Evolutionary conservation across 179 eudicot genomes (phyloP), one percentile per base, ranked within the genome.

Genomic region (Patellifolia procumbens): DNA sequence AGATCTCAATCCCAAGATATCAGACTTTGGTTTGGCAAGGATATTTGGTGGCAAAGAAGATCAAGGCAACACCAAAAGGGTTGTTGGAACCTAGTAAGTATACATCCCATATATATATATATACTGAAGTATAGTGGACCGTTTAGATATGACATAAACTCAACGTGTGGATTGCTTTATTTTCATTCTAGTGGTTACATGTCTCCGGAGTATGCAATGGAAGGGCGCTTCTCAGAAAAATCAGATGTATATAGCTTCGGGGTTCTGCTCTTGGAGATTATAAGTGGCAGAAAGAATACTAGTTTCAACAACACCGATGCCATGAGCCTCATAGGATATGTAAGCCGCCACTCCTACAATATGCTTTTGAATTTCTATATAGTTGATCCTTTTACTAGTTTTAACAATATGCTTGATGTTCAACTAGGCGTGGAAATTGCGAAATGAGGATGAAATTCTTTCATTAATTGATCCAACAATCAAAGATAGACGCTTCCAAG

Each of bases 201-300:
- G 88, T 74, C 90, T 56, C 89, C 87, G 2, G 88, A 87, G 67
- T 87, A 89, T 79, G 91, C 88, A 72, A 85, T 86, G 76, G 72
- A 75, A 29, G 90, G 90, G 24, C 60, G 49, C 7, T 87, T 87
- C 53, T 89, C 89, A 0, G 85, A 82, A 62, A 89, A 89, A 74
- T 89, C 90, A 13, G 89, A 89, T 64, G 85, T 89, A 12, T 85
- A 68, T 68, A 84, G 88, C 72, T 63, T 20, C 76, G 91, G 91
- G 10, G 88, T 87, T 10, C 19, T 89, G 49, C 48, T 88, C 16
- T 28, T 87, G 45, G 91, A 88, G 80, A 84, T 89, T 60, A 56
- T 86, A 49, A 86, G 83, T 34, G 86, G 91, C 29, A 73, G 78
- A 79, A 74, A 59, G 72, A 88, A 83, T 46, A 52, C 55, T 24